A percentile compares a stretch with the other conserved stretches of the same genome.
Evolutionary conservation across 129 eudicot species (phyloP).

Genomic region (sunflower (Helianthus annuus)): HanXRQr2.0-SUNRISE NC_035447.2:40004785-40005284

Average conservation of each 20-base stretch:
- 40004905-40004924: conserved; percentile 27
- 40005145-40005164: not conserved
- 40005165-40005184: not conserved
- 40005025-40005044: too few species aligned
- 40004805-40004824: conserved; percentile 39
- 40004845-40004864: conserved; percentile 49
- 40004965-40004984: not conserved
- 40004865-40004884: conserved; percentile 27
- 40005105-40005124: not conserved
- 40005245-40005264: conserved; percentile 40
- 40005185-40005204: not conserved
- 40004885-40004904: conserved; percentile 17
- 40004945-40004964: conserved; percentile 8
- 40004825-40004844: conserved; percentile 1
- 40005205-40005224: conserved; percentile 2
- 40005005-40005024: too few species aligned
- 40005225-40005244: not conserved
- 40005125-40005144: not conserved
- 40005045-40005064: not conserved
- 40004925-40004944: conserved; percentile 25
- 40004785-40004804: conserved; percentile 71
- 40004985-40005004: too few species aligned
- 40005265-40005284: conserved; percentile 29
- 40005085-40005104: too few species aligned
- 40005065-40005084: not conserved